Base-by-base conservation (phyloP, 768 basidiomycete species). In the Symmetrospora coprosmae region DNA sequence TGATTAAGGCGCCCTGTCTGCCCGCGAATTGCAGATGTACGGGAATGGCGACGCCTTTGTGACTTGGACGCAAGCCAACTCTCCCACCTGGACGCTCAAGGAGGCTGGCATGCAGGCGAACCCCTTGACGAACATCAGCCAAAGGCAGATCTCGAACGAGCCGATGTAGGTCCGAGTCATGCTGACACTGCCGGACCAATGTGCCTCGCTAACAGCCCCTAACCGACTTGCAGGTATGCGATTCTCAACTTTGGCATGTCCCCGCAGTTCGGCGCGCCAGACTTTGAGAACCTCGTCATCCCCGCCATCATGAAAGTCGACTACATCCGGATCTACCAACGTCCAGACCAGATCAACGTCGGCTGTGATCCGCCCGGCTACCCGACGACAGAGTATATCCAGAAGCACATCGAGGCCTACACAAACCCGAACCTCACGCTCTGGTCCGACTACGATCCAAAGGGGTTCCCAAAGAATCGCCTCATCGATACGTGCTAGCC, bases 261-360 rank as follows among this genome's bases (percentile, higher is more conserved):
- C n/a, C 37, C 50, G 19, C 41, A 58, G 8, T 69, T 69, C 64
- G 63, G 64, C 38, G 47, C 30, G 1, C 52, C 65, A 50, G 49
- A 89, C 72, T 87, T 76, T 67, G 75, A 75, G 64, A 75, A 87
- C 67, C 74, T 96, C 50, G 67, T 71, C 46, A 91, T 89, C 76
- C 92, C 91, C 0, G 75, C 79, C 14, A 17, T 37, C 40, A 47
- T 31, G 60, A 50, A 79, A 61, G 73, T 97, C 65, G 92, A 96
- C 72, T 96, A 94, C 66, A 79, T 99, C 23, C 82, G 88, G 35
- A 78, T 91, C 51, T 87, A 88, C 66, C 90, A 94, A 74, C 80
- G 83, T 33, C 70, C 80, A 19, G 88, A 83, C 9, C 70, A 79
- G 23, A 70, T 80, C 66, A 75, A 68, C 27, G 67, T 88, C 38